A percentile compares a stretch with the other conserved stretches of the same genome.
Evolutionary conservation across 176 grass and related monocot species (phyloP).

Genomic region (Carex littledalei): DNA sequence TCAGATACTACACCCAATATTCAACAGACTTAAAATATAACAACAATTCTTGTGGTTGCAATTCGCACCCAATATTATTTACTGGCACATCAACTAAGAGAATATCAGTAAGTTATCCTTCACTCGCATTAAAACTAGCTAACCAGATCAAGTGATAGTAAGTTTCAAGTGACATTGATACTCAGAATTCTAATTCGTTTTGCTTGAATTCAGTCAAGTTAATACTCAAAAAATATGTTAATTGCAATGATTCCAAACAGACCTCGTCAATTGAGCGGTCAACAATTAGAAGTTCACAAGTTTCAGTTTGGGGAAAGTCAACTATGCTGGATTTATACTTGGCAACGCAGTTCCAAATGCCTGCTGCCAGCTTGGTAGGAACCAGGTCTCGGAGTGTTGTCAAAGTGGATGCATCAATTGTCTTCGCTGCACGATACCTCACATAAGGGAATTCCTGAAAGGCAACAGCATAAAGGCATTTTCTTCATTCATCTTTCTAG

Average conservation of each 20-base stretch:
- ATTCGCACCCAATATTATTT: not conserved
- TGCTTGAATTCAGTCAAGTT: not conserved
- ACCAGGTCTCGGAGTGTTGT: conserved; percentile 75
- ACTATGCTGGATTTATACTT: conserved; percentile 67
- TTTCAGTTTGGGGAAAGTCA: conserved; percentile 77
- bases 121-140: not conserved
- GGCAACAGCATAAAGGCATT: not conserved
- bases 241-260: not conserved
- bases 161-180: not conserved
- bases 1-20: not conserved
- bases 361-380: conserved; percentile 89
- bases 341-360: conserved; percentile 62
- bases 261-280: conserved; percentile 86
- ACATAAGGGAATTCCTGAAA: conserved; percentile 87
- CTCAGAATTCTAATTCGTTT: not conserved
- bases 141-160: not conserved
- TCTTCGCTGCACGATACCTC: conserved; percentile 76
- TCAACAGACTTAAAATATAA: not conserved
- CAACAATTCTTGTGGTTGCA: not conserved
- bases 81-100: not conserved
- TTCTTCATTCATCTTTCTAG: not conserved
- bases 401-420: conserved; percentile 67
- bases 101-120: not conserved
- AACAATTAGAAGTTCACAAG: conserved; percentile 94
- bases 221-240: not conserved